Base-by-base conservation (phyloP, 2,329 filamentous ascomycete species). In the Paecilomyces sp. region DNA sequence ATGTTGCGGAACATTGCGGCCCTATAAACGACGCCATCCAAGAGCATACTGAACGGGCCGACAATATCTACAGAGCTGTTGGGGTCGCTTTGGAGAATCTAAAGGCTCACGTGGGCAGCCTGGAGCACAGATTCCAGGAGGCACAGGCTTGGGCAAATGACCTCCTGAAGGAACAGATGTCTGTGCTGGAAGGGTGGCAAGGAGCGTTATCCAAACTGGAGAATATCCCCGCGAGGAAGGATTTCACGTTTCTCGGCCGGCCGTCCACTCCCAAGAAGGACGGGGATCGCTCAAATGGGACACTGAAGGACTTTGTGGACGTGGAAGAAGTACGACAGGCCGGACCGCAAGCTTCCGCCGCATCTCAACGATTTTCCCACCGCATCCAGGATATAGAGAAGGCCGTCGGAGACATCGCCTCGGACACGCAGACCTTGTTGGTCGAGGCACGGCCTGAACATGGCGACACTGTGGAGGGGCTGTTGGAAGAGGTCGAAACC, bases 401-500 rank as follows among this genome's bases (percentile, higher is more conserved):
- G 62, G 77, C 79, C 1, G 84, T 88, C 1, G 77, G 81, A 15
- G 81, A 80, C 58, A 84, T 91, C 70, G 82, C 87, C 60, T 75
- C 79, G 53, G 82, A 83, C 28, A 88, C 75, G 6, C 70, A 75
- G 36, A 64, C 58, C 15, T 62, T 78, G 55, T 62, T 76, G 30
- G 70, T 74, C 33, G 68, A 72, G 25, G 66, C 68, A 78, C 65
- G 79, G 70, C 60, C 83, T 81, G 55, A 88, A 81, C 24, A 82
- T 5, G 71, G 86, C 54, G 81, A 85, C 55, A 89, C 92, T 64
- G 82, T 88, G 4, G 75, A 79, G 24, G 86, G 88, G 62, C 79
- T 96, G 6, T 80, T 94, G 56, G 84, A 91, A 62, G 94, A 97
- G 71, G 91, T 97, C 52, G 88, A 93, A 70, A 88, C 90, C 0